phyloP scores from a whole-genome alignment of 495 filamentous ascomycete species.

The Penicillium steckii region DNA sequence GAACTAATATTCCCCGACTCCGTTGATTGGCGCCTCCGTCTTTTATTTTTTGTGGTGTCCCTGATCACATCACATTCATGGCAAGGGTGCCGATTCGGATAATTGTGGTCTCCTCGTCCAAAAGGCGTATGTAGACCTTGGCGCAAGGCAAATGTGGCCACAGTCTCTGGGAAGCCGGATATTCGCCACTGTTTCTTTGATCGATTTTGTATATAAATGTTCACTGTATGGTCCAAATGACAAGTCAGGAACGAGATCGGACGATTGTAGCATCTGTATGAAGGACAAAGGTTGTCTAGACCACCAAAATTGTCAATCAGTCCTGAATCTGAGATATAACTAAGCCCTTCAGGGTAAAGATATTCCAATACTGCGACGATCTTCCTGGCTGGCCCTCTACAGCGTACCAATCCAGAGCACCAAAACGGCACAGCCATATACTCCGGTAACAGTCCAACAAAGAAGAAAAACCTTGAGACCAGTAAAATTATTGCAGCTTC shows the following conservation, averaged over 20 bases:
- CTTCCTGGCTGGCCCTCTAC: constrained; percentile 12
- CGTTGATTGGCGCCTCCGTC: constrained; percentile 7
- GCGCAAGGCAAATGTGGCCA: constrained; percentile 6
- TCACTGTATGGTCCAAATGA: constrained; percentile 10
- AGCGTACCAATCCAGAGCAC: constrained; percentile 17
- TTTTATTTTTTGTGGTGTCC: neutral
- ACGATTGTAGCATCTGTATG: constrained; percentile 14
- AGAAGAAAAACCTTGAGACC: constrained; percentile 20
- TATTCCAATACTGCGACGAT: constrained; percentile 13
- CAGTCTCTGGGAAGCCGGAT: constrained; percentile 16
- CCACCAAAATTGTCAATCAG: constrained; percentile 11
- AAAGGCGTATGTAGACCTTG: constrained; percentile 13
- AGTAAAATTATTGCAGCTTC: constrained; percentile 19
- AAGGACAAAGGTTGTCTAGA: constrained; percentile 10
- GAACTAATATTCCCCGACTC: neutral
- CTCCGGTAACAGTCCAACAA: constrained; percentile 4
- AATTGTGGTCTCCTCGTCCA: constrained; percentile 14
- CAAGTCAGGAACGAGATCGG: constrained; percentile 12
- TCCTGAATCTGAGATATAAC: constrained; percentile 13
- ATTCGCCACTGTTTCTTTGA: constrained; percentile 17
- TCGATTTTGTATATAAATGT: constrained; percentile 15
- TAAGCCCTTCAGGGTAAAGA: constrained; percentile 12
- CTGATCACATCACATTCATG: constrained; percentile 8
- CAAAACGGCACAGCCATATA: constrained; percentile 11
- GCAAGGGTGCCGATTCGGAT: constrained; percentile 1